Base-by-base conservation (phyloP, 768 basidiomycete genomes). In the Naganishia randhawae region DNA sequence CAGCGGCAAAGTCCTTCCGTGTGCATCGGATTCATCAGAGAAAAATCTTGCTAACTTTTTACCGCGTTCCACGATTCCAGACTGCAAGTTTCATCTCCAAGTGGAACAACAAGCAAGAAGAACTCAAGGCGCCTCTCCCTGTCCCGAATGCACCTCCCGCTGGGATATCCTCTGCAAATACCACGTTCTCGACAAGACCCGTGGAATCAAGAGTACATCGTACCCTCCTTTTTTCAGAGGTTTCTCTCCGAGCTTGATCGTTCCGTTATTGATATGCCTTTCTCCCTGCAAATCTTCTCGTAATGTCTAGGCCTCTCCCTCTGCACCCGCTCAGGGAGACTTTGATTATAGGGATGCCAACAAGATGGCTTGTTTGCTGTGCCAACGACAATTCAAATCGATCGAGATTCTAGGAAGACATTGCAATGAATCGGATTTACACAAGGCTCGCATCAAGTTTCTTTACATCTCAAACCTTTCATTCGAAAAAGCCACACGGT, bases 41-140 rank as follows among this genome's bases (percentile, higher is more conserved):
- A n/a, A n/a, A 27, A 17, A 42, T 9, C 11, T 29, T n/a, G 33
- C 61, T 39, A 45, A 39, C 61, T 19, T 31, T 63, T n/a, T n/a
- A n/a, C n/a, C 57, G 57, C 57, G 19, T 19, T 10, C 41, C 41
- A 42, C 41, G 41, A n/a, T n/a, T 76, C 22, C 76, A 96, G 91
- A 90, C 87, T 51, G 89, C 85, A 55, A 89, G 85, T 78, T 92
- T 93, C 74, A 97, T 99, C 76, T 88, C 85, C 74, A 97, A 98
- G 78, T 99, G 95, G 96, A 98, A 94, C 77, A 89, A 88, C 82
- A 91, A 94, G 11, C 91, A 95, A 80, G 89, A 88, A 80, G 94
- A 92, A 74, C 84, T 96, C 57, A 85, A 85, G 39, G 83, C 85
- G 8, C 54, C 54, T 3, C 69, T 61, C 2, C 68, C 66, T 11